Percentiles rank a stretch among this genome's conserved stretches.
phyloP scores from a whole-genome alignment of 1,139 yeast genomes.

The Hanseniaspora gamundiae region DNA sequence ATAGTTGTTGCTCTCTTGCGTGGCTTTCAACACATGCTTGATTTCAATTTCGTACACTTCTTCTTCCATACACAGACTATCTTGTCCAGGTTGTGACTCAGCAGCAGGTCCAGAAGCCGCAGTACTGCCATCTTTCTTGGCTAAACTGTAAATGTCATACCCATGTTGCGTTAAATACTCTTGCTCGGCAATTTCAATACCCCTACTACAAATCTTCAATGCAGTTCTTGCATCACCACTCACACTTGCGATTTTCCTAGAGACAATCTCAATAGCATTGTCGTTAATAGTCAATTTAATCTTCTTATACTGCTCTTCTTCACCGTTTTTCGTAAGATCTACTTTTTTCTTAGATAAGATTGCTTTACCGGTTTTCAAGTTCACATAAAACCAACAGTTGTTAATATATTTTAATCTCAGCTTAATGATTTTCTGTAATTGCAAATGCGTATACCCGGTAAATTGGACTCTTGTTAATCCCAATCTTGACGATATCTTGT shows the following conservation, averaged over 20 bases:
- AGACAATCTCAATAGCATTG: conserved; percentile 84
- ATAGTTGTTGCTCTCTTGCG: conserved; percentile 66
- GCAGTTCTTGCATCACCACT: conserved; percentile 97
- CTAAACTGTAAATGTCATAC: conserved; percentile 12
- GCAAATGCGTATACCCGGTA: conserved; percentile 75
- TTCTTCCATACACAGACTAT: conserved; percentile 15
- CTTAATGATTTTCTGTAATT: conserved; percentile 62
- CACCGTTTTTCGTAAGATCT: neutral
- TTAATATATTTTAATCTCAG: conserved; percentile 51
- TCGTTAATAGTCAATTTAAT: conserved; percentile 38
- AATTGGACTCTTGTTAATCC: conserved; percentile 83
- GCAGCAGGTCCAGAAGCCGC: conserved; percentile 14
- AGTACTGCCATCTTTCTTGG: conserved; percentile 11
- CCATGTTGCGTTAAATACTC: conserved; percentile 32
- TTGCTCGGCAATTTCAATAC: conserved; percentile 76
- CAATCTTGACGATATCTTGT: conserved; percentile 81
- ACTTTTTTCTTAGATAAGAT: conserved; percentile 12
- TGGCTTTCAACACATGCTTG: conserved; percentile 62
- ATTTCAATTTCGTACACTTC: conserved; percentile 49
- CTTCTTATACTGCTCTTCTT: conserved; percentile 11
- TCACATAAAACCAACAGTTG: conserved; percentile 24
- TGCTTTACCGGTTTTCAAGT: conserved; percentile 24
- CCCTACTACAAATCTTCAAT: conserved; percentile 74
- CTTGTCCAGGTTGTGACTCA: conserved; percentile 11
- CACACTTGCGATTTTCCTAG: conserved; percentile 89